Conservation (phyloP, 441 rosid species). For the Biscutella auriculata region DNA sequence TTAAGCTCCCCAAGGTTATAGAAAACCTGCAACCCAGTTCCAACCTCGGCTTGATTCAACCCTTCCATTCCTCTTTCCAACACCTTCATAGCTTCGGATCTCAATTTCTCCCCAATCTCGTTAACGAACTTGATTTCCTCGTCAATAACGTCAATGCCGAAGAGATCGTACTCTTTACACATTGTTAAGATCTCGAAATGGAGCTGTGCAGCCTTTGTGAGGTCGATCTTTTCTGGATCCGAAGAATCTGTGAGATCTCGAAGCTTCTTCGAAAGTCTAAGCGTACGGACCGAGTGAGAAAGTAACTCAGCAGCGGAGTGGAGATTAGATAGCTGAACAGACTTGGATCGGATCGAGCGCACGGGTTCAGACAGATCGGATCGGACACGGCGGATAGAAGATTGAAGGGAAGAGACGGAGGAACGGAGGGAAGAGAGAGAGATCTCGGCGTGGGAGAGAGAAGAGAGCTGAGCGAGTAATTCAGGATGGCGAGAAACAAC, state of each 20-base stretch:
- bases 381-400: constrained; percentile 65
- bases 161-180: constrained; percentile 67
- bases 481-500: constrained; percentile 79
- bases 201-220: constrained; percentile 87
- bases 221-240: constrained; percentile 71
- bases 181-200: constrained; percentile 65
- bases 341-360: constrained; percentile 46
- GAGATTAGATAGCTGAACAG: constrained; percentile 59
- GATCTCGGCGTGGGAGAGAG: constrained; percentile 74
- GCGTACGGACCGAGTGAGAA: constrained; percentile 65
- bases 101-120: constrained; percentile 52
- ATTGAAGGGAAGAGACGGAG: constrained; percentile 70
- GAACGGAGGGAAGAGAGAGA: constrained; percentile 81
- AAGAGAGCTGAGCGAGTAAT: constrained; percentile 77
- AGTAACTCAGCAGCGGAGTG: constrained; percentile 59
- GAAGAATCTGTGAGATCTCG: constrained; percentile 49
- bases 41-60: constrained; percentile 89
- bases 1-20: constrained; percentile 83
- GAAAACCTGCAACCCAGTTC: constrained; percentile 90
- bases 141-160: constrained; percentile 60
- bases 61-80: constrained; percentile 94
- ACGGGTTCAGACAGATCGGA: constrained; percentile 82
- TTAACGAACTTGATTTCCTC: constrained; percentile 57
- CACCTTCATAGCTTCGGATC: constrained; percentile 68
- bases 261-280: constrained; percentile 67